A percentile compares a stretch with the other conserved stretches of the same genome.
phyloP scores from a whole-genome alignment of 2,329 filamentous ascomycete genomes.

The Podosphaera xanthii region DNA sequence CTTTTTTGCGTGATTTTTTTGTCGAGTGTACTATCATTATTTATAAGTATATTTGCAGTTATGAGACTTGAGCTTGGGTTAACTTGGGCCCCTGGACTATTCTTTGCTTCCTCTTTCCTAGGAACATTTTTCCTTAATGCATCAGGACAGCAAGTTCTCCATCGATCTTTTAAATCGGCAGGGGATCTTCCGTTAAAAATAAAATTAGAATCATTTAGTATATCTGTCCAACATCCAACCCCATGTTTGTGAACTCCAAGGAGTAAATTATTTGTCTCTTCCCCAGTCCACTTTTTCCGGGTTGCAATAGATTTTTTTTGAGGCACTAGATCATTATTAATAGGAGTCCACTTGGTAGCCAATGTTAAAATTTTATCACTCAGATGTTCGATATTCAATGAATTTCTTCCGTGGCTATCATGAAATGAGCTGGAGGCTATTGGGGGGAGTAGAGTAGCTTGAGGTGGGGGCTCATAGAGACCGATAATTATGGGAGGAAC shows the following conservation, averaged over 20 bases:
- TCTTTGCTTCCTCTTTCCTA: conserved; percentile 1
- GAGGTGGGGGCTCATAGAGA: conserved; percentile 35
- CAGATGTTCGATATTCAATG: conserved; percentile 13
- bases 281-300: conserved; percentile 39
- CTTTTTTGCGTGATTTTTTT: conserved; percentile 13
- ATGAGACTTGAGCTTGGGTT: conserved; percentile 26
- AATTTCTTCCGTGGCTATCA: conserved; percentile 22
- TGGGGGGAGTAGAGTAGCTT: conserved; percentile 36
- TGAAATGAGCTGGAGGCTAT: conserved; percentile 34
- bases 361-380: conserved; percentile 6
- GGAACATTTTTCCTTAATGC: conserved; percentile 26
- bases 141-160: conserved; percentile 40
- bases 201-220: conserved; percentile 36
- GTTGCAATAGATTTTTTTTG: conserved; percentile 13
- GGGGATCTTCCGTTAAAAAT: conserved; percentile 36
- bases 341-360: background rate
- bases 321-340: background rate
- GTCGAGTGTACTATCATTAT: conserved; percentile 5
- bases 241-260: conserved; percentile 38
- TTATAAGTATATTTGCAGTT: conserved; percentile 29
- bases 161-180: conserved; percentile 41
- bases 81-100: conserved; percentile 5
- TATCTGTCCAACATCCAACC: conserved; percentile 41
- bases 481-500: conserved; percentile 44
- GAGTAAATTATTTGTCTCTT: conserved; percentile 38